Conservation (phyloP, 192 early-diverging fungal species). For the Entophlyctis luteolus region DNA sequence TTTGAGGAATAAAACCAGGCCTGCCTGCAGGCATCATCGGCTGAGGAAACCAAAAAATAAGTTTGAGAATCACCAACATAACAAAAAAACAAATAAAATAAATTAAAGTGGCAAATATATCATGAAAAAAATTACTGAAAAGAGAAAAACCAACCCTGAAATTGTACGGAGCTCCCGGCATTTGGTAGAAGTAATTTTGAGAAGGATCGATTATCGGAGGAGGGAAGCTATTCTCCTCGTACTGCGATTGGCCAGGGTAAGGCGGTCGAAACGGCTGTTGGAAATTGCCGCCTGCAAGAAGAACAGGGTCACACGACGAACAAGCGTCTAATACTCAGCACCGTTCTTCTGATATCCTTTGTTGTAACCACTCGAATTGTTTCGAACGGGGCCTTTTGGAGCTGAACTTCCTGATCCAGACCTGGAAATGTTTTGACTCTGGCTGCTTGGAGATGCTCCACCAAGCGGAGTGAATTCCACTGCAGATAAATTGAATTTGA, state of each 20-base stretch:
- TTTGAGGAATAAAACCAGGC: constrained; percentile 22
- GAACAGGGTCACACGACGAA: neutral
- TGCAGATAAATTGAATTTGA: constrained; percentile 45
- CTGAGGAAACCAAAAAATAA: no score
- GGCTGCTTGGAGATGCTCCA: neutral
- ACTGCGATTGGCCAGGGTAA: constrained; percentile 13
- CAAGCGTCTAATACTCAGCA: neutral
- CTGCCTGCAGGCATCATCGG: constrained; percentile 26
- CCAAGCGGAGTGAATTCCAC: constrained; percentile 40
- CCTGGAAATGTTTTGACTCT: neutral
- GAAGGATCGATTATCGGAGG: constrained; percentile 11
- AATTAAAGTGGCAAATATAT: no score
- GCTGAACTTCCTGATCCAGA: constrained; percentile 12
- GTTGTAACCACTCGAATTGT: constrained; percentile 21
- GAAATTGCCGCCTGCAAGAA: neutral
- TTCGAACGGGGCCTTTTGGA: neutral
- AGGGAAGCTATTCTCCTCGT: constrained; percentile 20
- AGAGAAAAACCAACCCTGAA: no score
- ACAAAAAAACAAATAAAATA: no score
- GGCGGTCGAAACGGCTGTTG: constrained; percentile 22
- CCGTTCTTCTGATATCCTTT: constrained; percentile 25
- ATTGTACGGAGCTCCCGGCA: constrained; percentile 10
- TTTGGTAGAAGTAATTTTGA: constrained; percentile 7
- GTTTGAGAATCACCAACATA: no score
- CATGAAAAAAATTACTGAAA: no score